Percentiles rank a stretch among this genome's conserved stretches.
Conservation (phyloP, 192 early-diverging fungal genomes). For the Lobulomyces angularis region DNA sequence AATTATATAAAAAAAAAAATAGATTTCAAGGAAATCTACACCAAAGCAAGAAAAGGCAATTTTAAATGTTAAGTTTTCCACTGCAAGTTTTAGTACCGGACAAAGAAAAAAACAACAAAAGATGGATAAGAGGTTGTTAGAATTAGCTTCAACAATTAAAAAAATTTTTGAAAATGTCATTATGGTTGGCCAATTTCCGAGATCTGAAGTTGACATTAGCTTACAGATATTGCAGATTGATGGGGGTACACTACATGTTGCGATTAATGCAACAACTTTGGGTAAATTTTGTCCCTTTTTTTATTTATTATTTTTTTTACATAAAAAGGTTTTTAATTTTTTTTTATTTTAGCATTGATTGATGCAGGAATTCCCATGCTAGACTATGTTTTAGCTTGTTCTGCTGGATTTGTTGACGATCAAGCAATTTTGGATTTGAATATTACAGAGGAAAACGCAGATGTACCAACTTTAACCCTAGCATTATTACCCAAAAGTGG, state of each 20-base stretch:
- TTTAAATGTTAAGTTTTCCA: conserved; percentile 80
- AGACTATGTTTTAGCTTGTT: conserved; percentile 77
- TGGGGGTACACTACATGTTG: conserved; percentile 43
- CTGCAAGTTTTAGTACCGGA: conserved; percentile 82
- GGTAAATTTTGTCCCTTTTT: not conserved
- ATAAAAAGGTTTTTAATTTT: too few species aligned
- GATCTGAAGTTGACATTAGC: conserved; percentile 87
- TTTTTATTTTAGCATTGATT: conserved; percentile 39
- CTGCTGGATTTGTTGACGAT: conserved; percentile 72
- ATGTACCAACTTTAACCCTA: conserved; percentile 79
- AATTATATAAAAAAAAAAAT: conserved; percentile 32
- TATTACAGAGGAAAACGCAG: conserved; percentile 72
- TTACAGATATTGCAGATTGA: conserved; percentile 88
- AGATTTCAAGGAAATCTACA: conserved; percentile 21
- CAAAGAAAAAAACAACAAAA: conserved; percentile 75
- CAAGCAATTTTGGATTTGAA: conserved; percentile 72
- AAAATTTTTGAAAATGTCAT: conserved; percentile 89
- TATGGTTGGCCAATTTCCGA: conserved; percentile 55
- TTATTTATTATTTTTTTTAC: not conserved
- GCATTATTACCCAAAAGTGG: conserved; percentile 70
- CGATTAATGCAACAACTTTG: conserved; percentile 1
- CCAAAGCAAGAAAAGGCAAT: conserved; percentile 55
- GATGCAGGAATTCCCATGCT: conserved; percentile 69
- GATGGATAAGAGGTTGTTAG: conserved; percentile 75
- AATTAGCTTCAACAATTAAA: conserved; percentile 70